Evolutionary conservation across 1,284 basidiomycete species (phyloP), one percentile per base, ranked within the genome.

Genomic region (Stygiomarasmius scandens): DNA sequence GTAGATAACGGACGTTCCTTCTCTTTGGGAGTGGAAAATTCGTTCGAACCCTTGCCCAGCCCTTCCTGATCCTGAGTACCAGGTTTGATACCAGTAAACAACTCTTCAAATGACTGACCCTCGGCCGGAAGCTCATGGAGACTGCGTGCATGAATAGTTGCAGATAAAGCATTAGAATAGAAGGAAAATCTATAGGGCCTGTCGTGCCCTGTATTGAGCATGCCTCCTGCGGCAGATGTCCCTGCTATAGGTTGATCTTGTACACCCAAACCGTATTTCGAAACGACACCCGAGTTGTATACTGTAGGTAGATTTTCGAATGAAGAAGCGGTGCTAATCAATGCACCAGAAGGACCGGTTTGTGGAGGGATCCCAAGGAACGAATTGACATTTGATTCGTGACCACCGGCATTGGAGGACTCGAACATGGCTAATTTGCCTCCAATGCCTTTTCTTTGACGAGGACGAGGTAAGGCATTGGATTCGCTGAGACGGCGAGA

Each of bases 121-220:
- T 96, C 95, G 0, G 92, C 93, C 0, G 97, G 96, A 2, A 99
- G 82, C 72, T 99, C 97, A 56, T 91, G 90, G 12, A 99, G 76
- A 61, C 90, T 95, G 10, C 95, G 83, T 0, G 97, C 93, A 73
- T 99, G 97, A 50, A 99, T 98, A 1, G 96, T 98, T 0, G 93
- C 90, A 1, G 91, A 88, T 49, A 98, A 79, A 1, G 92, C 84
- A 68, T 98, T 99, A 16, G 95, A 98, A 75, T 99, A 99, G 77
- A 99, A 99, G 0, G 96, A 98, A 77, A 99, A 99, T 32, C 97
- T 85, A 70, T 98, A 99, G 6, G 96, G 96, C 68, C 93, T 80
- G 66, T 95, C 93, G 68, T 95, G 89, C 0, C 90, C 90, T 1
- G 78, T 72, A 63, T 79, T 72, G 29, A 79, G 69, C 36, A 82